Percentiles rank a stretch among this genome's conserved stretches.
Conservation (phyloP, 139 green algal species). For the Dunaliella primolecta region DNA sequence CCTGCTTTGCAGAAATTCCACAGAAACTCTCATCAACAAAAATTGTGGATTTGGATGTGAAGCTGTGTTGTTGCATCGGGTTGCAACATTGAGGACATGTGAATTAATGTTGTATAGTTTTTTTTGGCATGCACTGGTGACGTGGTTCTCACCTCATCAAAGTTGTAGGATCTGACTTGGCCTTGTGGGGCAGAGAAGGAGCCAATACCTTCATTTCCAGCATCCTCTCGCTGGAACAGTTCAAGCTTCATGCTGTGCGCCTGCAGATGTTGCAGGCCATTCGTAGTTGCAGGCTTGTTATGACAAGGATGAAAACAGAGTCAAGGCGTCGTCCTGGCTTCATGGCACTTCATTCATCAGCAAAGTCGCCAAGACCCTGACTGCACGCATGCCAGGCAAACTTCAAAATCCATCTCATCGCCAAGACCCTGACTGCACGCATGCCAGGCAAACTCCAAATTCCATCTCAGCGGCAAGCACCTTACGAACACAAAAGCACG, state of each 20-base stretch:
- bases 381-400: not conserved
- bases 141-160: not conserved
- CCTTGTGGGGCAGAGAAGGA: not conserved
- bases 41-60: not conserved
- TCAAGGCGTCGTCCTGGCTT: too few relatives aligned
- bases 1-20: too few relatives aligned
- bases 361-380: not conserved
- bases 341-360: too few relatives aligned
- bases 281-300: not conserved
- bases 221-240: conserved; percentile 12
- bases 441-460: not conserved
- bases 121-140: not conserved
- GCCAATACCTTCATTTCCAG: not conserved
- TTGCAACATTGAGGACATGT: too few relatives aligned
- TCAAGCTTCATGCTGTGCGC: conserved; percentile 19
- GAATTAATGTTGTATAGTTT: not conserved
- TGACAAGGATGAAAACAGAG: not conserved
- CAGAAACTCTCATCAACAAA: not conserved
- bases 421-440: not conserved
- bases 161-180: not conserved
- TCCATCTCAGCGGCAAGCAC: not conserved
- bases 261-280: not conserved
- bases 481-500: not conserved
- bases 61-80: not conserved
- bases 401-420: not conserved